phyloP scores from a whole-genome alignment of 805 yeast genomes.

The Sugiyamaella smithiae region DNA sequence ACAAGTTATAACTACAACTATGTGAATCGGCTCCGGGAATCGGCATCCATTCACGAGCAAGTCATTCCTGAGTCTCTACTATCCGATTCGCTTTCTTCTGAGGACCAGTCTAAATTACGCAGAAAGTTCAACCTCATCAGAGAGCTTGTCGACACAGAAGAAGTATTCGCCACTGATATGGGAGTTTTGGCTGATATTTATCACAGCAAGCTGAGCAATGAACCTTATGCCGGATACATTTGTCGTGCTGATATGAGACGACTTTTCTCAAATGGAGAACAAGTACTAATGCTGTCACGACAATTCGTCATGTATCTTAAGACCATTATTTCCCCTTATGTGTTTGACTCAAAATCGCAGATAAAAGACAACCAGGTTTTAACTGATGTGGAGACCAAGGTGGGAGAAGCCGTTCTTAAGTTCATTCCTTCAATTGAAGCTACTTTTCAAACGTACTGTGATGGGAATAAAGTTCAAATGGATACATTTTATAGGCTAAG shows the following conservation, averaged over 20 bases:
- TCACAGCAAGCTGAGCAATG: constrained; percentile 27
- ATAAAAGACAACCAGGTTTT: constrained; percentile 19
- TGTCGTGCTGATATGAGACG: constrained; percentile 27
- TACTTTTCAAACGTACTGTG: constrained; percentile 35
- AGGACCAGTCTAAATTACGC: constrained; percentile 19
- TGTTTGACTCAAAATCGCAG: constrained; percentile 26
- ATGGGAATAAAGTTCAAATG: constrained; percentile 31
- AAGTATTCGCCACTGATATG: constrained; percentile 37
- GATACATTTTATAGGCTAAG: constrained; percentile 26
- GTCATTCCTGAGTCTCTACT: constrained; percentile 2
- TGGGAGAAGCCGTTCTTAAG: constrained; percentile 35
- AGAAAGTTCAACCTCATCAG: constrained; percentile 32
- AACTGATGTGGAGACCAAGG: constrained; percentile 26
- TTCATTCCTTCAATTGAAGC: constrained; percentile 32
- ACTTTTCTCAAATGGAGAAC: constrained; percentile 35
- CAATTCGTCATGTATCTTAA: constrained; percentile 31
- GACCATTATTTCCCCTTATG: constrained; percentile 29
- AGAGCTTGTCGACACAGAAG: constrained; percentile 39
- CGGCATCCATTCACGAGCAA: constrained; percentile 5
- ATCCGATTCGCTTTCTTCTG: background rate
- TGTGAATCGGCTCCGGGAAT: constrained; percentile 7
- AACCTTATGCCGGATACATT: constrained; percentile 25
- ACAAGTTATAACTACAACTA: background rate
- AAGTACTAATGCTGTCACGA: constrained; percentile 32
- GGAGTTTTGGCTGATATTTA: constrained; percentile 35